Conservation (phyloP, 2,329 filamentous ascomycete species). For the Fusarium nodosum region DNA sequence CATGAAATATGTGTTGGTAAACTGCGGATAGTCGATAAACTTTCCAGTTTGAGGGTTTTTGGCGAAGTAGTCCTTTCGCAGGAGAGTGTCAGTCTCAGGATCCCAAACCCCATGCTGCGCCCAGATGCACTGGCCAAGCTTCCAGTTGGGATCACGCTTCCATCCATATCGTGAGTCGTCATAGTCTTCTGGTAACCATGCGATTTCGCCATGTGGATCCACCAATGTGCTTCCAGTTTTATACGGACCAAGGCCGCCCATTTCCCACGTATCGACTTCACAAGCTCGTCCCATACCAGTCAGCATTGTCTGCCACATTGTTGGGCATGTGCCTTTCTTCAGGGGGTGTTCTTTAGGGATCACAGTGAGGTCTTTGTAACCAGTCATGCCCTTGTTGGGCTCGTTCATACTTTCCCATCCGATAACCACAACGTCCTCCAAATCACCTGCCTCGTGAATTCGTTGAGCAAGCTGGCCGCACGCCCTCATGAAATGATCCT, state of each 20-base stretch:
- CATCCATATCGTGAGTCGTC: constrained; percentile 92
- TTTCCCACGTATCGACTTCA: constrained; percentile 92
- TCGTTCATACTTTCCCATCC: constrained; percentile 98
- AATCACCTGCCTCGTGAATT: constrained; percentile 89
- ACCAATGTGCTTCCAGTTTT: constrained; percentile 86
- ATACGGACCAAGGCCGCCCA: constrained; percentile 92
- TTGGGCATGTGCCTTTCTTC: constrained; percentile 93
- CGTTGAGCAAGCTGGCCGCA: constrained; percentile 84
- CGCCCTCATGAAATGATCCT: constrained; percentile 85
- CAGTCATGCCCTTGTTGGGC: constrained; percentile 89
- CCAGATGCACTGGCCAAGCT: constrained; percentile 94
- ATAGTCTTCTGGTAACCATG: constrained; percentile 86
- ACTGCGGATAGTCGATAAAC: constrained; percentile 82
- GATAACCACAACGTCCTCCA: constrained; percentile 88
- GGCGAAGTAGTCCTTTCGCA: constrained; percentile 90
- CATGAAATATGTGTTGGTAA: constrained; percentile 94
- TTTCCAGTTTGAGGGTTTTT: constrained; percentile 81
- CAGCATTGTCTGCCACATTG: constrained; percentile 92
- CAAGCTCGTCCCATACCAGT: constrained; percentile 92
- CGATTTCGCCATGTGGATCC: constrained; percentile 86
- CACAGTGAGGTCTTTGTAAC: constrained; percentile 82
- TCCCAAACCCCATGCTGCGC: constrained; percentile 98
- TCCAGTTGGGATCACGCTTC: constrained; percentile 90
- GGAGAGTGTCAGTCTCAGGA: constrained; percentile 77
- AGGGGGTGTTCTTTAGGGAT: constrained; percentile 90